A percentile compares a stretch with the other conserved stretches of the same genome.
Evolutionary conservation across 2,329 filamentous ascomycete species (phyloP).

Genomic region (Aspergillus pseudotamarii): DNA sequence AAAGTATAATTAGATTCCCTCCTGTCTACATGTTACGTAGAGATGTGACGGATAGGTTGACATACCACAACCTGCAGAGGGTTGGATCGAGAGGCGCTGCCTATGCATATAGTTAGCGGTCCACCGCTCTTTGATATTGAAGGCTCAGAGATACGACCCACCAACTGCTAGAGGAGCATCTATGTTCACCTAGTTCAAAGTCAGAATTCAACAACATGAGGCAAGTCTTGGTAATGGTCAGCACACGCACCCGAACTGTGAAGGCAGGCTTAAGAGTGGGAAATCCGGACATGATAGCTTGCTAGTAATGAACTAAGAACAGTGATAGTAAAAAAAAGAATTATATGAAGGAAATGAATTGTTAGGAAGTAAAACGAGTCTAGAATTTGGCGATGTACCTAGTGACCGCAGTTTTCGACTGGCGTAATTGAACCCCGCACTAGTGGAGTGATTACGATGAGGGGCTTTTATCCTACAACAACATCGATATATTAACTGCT

Average conservation of each 20-base stretch:
- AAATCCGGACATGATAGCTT: conserved; percentile 39
- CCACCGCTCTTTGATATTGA: not conserved
- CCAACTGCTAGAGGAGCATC: conserved; percentile 34
- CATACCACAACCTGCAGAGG: conserved; percentile 42
- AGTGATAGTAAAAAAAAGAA: not conserved
- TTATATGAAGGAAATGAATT: not conserved
- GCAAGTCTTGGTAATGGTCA: not conserved
- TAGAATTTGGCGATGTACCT: not conserved
- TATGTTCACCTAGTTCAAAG: conserved; percentile 33
- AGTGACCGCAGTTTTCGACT: not conserved
- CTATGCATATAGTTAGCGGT: conserved; percentile 23
- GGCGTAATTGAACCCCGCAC: not conserved
- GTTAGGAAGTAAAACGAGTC: not conserved
- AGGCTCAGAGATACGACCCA: conserved; percentile 20
- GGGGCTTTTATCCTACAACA: not conserved
- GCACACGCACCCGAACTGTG: conserved; percentile 36
- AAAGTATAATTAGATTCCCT: not conserved
- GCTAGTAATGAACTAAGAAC: conserved; percentile 10
- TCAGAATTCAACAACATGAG: not conserved
- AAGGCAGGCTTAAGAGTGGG: conserved; percentile 45
- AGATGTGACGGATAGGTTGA: not conserved
- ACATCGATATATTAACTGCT: not conserved
- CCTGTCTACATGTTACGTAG: not conserved
- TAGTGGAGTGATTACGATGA: not conserved
- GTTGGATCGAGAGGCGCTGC: conserved; percentile 39